Conservation (phyloP, 805 yeast genomes). For the Yarrowia sp. region DNA sequence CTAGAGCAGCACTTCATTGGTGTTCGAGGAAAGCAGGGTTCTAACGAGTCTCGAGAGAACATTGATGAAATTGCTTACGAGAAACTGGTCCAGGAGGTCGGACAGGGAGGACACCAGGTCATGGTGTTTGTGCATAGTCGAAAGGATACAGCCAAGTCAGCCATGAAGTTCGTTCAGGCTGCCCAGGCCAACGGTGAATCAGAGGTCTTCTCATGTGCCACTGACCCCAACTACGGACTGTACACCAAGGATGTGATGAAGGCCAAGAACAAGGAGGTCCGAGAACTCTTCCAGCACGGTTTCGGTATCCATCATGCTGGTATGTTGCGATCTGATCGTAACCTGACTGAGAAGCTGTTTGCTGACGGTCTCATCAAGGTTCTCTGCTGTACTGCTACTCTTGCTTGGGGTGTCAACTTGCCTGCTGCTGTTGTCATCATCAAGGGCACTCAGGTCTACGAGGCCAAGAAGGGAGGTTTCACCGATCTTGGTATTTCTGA, state of each 20-base stretch:
- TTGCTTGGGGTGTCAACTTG: conserved; percentile 99
- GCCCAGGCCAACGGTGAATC: conserved; percentile 68
- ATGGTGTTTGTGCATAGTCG: conserved; percentile 98
- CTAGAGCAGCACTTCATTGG: conserved; percentile 87
- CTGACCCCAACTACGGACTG: conserved; percentile 48
- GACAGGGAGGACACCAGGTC: conserved; percentile 74
- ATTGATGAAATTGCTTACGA: conserved; percentile 79
- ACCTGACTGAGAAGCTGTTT: conserved; percentile 87
- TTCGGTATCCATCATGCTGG: conserved; percentile 98
- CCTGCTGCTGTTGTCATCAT: conserved; percentile 98
- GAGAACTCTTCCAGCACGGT: conserved; percentile 80
- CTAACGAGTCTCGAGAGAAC: conserved; percentile 69
- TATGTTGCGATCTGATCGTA: conserved; percentile 88
- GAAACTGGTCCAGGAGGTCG: conserved; percentile 70
- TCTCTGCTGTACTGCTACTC: conserved; percentile 92
- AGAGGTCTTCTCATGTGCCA: conserved; percentile 64
- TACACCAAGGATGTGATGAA: conserved; percentile 67
- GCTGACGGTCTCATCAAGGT: conserved; percentile 85
- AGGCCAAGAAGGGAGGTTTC: conserved; percentile 92
- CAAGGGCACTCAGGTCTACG: conserved; percentile 96
- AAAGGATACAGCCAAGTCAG: conserved; percentile 87
- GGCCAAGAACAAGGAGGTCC: conserved; percentile 76
- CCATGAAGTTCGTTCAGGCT: conserved; percentile 71
- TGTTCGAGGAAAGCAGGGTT: conserved; percentile 83
- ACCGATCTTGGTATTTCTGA: conserved; percentile 94